Evolutionary conservation across 257 asterid species (phyloP).

Genomic region (Lithospermum erythrorhizon): DNA sequence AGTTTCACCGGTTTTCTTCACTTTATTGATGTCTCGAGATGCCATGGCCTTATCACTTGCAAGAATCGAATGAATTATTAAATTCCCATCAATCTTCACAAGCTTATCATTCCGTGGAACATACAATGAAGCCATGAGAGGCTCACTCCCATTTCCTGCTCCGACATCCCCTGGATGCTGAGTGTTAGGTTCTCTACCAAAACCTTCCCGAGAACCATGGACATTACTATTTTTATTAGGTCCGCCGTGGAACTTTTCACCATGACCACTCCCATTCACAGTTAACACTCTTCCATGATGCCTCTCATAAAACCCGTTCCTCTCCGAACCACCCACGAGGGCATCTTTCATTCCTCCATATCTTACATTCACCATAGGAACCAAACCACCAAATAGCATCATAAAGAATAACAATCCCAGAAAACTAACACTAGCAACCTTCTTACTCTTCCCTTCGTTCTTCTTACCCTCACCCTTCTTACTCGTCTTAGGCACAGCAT

Average conservation of each 20-base stretch:
- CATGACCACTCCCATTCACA: conserved; percentile 36
- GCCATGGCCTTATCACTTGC: conserved; percentile 30
- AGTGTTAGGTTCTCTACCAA: conserved; percentile 21
- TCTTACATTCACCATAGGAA: conserved; percentile 66
- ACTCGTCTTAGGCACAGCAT: conserved; percentile 37
- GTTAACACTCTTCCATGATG: conserved; percentile 65
- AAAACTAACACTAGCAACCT: conserved; percentile 86
- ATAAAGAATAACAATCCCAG: conserved; percentile 71
- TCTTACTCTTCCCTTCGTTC: conserved; percentile 68
- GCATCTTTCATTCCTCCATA: conserved; percentile 59
- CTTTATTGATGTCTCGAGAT: conserved; percentile 1
- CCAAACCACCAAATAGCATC: conserved; percentile 75
- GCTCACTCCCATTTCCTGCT: conserved; percentile 15
- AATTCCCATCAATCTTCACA: conserved; percentile 28
- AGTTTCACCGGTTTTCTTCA: conserved; percentile 27
- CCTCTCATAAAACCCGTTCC: conserved; percentile 32
- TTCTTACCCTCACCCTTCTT: conserved; percentile 63
- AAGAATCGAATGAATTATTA: conserved; percentile 25
- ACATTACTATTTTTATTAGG: conserved; percentile 24
- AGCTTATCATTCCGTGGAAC: conserved; percentile 29
- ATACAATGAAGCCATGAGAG: conserved; percentile 23
- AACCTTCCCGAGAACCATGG: conserved; percentile 20
- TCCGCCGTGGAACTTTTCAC: conserved; percentile 25
- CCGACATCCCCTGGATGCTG: conserved; percentile 5
- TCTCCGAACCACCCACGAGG: conserved; percentile 32